Percentiles rank a stretch among this genome's conserved stretches.
These are phyloP conservation scores for Kluyveromyces lactis DNA, from an alignment of 805 yeast species.

Conservation along the genomic window DNA sequence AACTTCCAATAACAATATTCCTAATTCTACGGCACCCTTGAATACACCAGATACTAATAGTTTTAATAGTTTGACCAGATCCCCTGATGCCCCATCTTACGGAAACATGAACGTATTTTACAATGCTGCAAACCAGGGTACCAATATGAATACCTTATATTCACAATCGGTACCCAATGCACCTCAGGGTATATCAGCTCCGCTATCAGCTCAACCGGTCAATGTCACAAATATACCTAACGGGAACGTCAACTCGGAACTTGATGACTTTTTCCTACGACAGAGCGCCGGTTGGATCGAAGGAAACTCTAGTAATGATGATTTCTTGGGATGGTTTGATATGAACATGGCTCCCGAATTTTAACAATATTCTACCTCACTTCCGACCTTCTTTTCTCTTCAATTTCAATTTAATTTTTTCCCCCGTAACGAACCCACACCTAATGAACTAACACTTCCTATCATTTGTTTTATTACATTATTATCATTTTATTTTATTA, in stretches of 20 bases:
- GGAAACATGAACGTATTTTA: conserved; percentile 14
- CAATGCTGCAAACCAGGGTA: background rate
- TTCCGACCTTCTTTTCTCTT: background rate
- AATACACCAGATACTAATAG: background rate
- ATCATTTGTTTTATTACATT: background rate
- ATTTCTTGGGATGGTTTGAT: conserved; percentile 91
- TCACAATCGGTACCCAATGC: conserved; percentile 4
- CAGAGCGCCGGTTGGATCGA: conserved; percentile 84
- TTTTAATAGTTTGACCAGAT: conserved; percentile 2
- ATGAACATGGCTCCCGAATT: conserved; percentile 63
- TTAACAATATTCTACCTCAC: conserved; percentile 17
- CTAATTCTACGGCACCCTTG: background rate
- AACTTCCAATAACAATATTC: conserved; percentile 3
- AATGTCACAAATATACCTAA: background rate
- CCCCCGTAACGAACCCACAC: background rate
- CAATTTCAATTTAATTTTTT: background rate
- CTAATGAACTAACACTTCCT: background rate
- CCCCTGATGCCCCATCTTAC: conserved; percentile 6
- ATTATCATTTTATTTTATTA: too few species aligned
- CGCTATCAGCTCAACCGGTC: conserved; percentile 3
- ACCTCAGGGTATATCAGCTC: conserved; percentile 3
- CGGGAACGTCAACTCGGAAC: conserved; percentile 9
- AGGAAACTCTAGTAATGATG: conserved; percentile 56
- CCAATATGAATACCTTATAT: conserved; percentile 1
- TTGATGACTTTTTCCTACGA: conserved; percentile 65